Conservation (phyloP, 1,139 yeast species). For the Arxiozyma heterogenica region DNA sequence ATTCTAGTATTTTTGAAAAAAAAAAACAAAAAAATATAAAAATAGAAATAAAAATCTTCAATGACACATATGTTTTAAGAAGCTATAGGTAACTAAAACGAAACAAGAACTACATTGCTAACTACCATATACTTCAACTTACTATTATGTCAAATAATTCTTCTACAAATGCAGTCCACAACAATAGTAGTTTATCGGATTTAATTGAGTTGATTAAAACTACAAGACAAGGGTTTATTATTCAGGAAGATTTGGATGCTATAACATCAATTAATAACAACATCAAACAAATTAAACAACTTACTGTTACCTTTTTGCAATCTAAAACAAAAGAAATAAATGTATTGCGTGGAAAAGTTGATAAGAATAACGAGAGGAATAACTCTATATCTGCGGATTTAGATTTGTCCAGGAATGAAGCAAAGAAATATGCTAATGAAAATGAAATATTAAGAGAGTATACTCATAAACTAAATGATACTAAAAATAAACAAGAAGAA, state of each 20-base stretch:
- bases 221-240: slow-evolving; percentile 21
- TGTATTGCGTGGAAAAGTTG: slow-evolving; percentile 7
- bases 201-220: slow-evolving; percentile 14
- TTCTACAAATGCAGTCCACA: neutral
- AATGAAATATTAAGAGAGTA: neutral
- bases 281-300: slow-evolving; percentile 9
- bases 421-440: slow-evolving; percentile 11
- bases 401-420: slow-evolving; percentile 10
- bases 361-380: slow-evolving; percentile 6
- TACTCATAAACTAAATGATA: neutral
- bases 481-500: slow-evolving; percentile 1
- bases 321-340: slow-evolving; percentile 8
- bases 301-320: slow-evolving; percentile 9
- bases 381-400: slow-evolving; percentile 9
- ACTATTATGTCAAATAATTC: neutral
- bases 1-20: too few relatives aligned
- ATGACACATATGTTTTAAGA: too few relatives aligned
- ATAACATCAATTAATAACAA: slow-evolving; percentile 13
- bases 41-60: too few relatives aligned
- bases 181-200: slow-evolving; percentile 1
- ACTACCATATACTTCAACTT: neutral
- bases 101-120: neutral
- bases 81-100: neutral
- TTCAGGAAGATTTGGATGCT: slow-evolving; percentile 16
- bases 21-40: too few relatives aligned